Evolutionary conservation across 2,329 filamentous ascomycete genomes (phyloP).

Genomic region (Ploettnerulaceae sp.): DNA sequence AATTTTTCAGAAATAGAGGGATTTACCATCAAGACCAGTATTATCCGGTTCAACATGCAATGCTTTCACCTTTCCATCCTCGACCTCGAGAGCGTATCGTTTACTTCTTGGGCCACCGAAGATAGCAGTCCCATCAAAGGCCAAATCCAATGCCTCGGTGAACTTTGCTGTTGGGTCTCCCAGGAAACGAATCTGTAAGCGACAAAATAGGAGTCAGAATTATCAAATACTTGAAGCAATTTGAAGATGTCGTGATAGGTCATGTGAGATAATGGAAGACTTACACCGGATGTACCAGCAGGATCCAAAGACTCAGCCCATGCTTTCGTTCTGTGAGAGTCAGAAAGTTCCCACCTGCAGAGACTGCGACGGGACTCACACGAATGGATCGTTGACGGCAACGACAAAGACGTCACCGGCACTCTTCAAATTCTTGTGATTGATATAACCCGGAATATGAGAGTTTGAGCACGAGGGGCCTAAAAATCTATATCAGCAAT

Average conservation of each 20-base stretch:
- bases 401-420: constrained; percentile 86
- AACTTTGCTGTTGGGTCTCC: constrained; percentile 76
- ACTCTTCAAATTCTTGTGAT: constrained; percentile 69
- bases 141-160: constrained; percentile 76
- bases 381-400: constrained; percentile 90
- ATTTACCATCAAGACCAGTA: constrained; percentile 69
- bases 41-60: constrained; percentile 84
- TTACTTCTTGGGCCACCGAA: constrained; percentile 82
- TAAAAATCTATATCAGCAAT: constrained; percentile 21
- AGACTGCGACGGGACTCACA: constrained; percentile 56
- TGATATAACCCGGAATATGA: constrained; percentile 85
- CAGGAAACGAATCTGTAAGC: constrained; percentile 75
- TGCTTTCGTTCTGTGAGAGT: constrained; percentile 69
- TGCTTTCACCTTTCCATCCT: constrained; percentile 79
- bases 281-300: constrained; percentile 66
- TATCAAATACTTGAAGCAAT: background rate
- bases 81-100: constrained; percentile 78
- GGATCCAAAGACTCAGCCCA: constrained; percentile 79
- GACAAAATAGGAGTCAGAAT: background rate
- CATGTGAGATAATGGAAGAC: constrained; percentile 30
- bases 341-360: background rate
- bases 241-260: background rate
- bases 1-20: no score
- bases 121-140: constrained; percentile 72
- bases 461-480: constrained; percentile 58